Base-by-base conservation (phyloP, 2,329 filamentous ascomycete genomes). In the Colletotrichum truncatum region DNA sequence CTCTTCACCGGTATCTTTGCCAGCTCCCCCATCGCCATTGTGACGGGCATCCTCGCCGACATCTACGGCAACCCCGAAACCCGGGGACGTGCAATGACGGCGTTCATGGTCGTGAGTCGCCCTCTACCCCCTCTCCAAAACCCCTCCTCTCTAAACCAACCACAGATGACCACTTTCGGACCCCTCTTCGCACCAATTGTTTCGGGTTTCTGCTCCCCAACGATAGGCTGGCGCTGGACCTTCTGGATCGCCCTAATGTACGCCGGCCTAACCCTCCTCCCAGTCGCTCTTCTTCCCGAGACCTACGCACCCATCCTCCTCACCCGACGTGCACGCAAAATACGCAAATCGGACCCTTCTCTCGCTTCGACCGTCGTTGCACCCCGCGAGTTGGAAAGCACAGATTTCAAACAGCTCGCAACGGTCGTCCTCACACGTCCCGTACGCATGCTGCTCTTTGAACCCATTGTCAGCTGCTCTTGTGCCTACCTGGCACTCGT, bases 241-340 rank as follows among this genome's bases (percentile, higher is more conserved):
- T 92, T 92, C 72, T 92, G 90, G 86, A 84, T 93, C 23, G 89
- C 81, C 12, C 80, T 92, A 14, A 91, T 94, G 16, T 81, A 92
- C 58, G 91, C 91, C 2, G 90, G 85, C 25, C 76, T 77, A 0
- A 89, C 89, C 2, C 82, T 90, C 75, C 74, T 89, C 3, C 78
- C 88, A 1, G 77, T 92, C 12, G 82, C 90, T 66, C 82, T 93
- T 62, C 82, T 93, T 63, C 90, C 88, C 14, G 89, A 91, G 74
- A 90, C 88, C 1, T 90, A 85, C 69, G 84, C 78, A 0, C 89
- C 88, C 0, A 79, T 88, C 4, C 80, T 91, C 10, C 78, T 91
- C 18, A 81, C 82, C 55, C 80, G 79, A 23, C 82, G 88, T 12
- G 91, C 91, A 2, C 77, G 78, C 28, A 81, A 80, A 51, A 75